A percentile compares a stretch with the other conserved stretches of the same genome.
Conservation (phyloP, 805 yeast genomes). For the Maudiozyma barnettii region DNA sequence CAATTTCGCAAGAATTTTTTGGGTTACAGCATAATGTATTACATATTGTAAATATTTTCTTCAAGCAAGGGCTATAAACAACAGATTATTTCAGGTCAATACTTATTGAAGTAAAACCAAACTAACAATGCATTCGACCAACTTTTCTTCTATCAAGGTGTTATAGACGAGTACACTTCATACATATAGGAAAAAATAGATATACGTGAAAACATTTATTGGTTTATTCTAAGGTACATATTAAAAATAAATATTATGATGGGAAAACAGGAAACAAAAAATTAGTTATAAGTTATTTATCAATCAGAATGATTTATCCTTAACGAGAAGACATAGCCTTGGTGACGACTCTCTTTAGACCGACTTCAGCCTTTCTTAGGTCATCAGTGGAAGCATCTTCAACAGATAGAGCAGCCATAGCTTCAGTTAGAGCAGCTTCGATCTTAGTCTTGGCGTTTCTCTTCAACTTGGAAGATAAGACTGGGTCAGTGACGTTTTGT, state of each 20-base stretch:
- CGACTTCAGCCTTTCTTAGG: slow-evolving; percentile 97
- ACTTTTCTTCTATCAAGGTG: too few species aligned
- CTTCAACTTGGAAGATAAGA: slow-evolving; percentile 94
- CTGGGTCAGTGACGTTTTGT: slow-evolving; percentile 96
- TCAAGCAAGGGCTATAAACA: too few species aligned
- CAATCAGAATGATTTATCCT: slow-evolving; percentile 21
- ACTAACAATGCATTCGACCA: too few species aligned
- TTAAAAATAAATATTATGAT: slow-evolving; percentile 7
- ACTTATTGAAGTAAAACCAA: too few species aligned
- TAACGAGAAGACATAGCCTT: slow-evolving; percentile 98
- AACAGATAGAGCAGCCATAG: slow-evolving; percentile 92
- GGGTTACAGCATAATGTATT: too few species aligned
- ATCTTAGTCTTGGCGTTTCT: slow-evolving; percentile 94
- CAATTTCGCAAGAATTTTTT: too few species aligned
- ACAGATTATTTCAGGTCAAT: too few species aligned
- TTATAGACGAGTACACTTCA: too few species aligned
- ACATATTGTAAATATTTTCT: too few species aligned
- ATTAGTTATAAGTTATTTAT: neutral
- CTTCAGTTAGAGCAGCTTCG: slow-evolving; percentile 96
- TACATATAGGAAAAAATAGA: neutral
- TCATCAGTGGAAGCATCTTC: slow-evolving; percentile 96
- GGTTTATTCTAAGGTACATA: slow-evolving; percentile 16
- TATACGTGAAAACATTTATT: slow-evolving; percentile 4
- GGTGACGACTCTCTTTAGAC: slow-evolving; percentile 98
- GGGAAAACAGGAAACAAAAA: neutral